Conservation (phyloP, 129 eudicot genomes). For the Helichrysum umbraculigerum region DNA sequence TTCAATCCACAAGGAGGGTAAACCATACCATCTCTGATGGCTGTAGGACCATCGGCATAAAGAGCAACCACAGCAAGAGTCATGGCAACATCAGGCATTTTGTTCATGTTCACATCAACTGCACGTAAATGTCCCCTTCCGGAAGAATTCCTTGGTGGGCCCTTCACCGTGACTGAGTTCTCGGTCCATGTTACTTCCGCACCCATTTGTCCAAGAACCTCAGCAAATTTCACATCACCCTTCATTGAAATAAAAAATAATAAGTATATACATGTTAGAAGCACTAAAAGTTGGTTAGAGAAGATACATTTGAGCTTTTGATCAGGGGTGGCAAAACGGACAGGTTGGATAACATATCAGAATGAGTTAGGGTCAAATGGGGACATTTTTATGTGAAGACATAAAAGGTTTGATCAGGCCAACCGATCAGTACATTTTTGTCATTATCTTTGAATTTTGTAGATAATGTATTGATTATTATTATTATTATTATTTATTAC, state of each 20-base stretch:
- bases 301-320: neutral
- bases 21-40: slow-evolving; percentile 87
- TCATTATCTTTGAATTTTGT: neutral
- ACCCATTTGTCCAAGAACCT: slow-evolving; percentile 99
- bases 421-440: neutral
- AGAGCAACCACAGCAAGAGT: slow-evolving; percentile 98
- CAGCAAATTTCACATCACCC: slow-evolving; percentile 99
- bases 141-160: slow-evolving; percentile 71
- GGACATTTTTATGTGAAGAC: neutral
- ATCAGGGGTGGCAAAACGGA: neutral
- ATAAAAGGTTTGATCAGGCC: neutral
- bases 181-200: slow-evolving; percentile 94
- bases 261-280: slow-evolving; percentile 44
- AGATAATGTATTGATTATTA: neutral
- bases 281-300: neutral
- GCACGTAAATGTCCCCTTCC: slow-evolving; percentile 77
- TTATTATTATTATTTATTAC: neutral
- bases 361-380: neutral
- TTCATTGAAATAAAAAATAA: slow-evolving; percentile 30
- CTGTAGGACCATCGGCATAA: slow-evolving; percentile 91
- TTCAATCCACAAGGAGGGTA: neutral
- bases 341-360: slow-evolving; percentile 9
- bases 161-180: slow-evolving; percentile 87
- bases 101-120: slow-evolving; percentile 99
- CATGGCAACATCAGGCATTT: slow-evolving; percentile 99